A percentile compares a stretch with the other conserved stretches of the same genome.
Conservation (phyloP, 768 basidiomycete genomes). For the Kwoniella mangroviensis region DNA sequence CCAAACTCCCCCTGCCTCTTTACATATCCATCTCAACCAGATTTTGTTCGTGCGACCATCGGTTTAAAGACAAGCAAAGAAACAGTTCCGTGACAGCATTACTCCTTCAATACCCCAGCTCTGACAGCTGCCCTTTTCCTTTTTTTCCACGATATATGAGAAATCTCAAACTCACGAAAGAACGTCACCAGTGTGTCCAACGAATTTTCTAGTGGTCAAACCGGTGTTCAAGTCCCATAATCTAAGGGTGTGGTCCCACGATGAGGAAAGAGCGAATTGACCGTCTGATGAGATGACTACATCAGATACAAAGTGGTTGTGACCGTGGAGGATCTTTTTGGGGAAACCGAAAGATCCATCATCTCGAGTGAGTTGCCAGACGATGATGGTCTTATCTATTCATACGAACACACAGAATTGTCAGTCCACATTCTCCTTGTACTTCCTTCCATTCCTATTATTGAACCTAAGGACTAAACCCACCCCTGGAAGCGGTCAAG, state of each 20-base stretch:
- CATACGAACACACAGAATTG: not conserved
- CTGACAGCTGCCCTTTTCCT: not conserved
- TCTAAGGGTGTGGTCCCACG: slow-evolving; percentile 99
- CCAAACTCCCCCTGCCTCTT: not conserved
- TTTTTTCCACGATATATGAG: not conserved
- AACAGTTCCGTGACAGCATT: no score
- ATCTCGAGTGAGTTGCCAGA: slow-evolving; percentile 94
- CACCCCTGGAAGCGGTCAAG: slow-evolving; percentile 96
- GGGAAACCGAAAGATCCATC: slow-evolving; percentile 82
- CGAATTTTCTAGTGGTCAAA: slow-evolving; percentile 91
- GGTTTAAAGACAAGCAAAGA: no score
- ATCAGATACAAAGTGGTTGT: slow-evolving; percentile 99
- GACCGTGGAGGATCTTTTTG: slow-evolving; percentile 94
- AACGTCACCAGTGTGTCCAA: slow-evolving; percentile 97
- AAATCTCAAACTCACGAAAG: slow-evolving; percentile 64
- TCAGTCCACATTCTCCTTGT: slow-evolving; percentile 2
- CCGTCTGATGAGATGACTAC: slow-evolving; percentile 99
- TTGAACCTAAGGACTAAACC: slow-evolving; percentile 29
- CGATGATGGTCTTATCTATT: slow-evolving; percentile 98
- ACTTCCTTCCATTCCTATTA: not conserved
- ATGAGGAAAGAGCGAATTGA: slow-evolving; percentile 97
- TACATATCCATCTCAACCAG: not conserved
- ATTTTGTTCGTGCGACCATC: no score
- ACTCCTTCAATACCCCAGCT: no score
- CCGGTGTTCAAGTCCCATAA: slow-evolving; percentile 99